Evolutionary conservation across 345 rosid species (phyloP).

Genomic region (Linum tenue): DNA sequence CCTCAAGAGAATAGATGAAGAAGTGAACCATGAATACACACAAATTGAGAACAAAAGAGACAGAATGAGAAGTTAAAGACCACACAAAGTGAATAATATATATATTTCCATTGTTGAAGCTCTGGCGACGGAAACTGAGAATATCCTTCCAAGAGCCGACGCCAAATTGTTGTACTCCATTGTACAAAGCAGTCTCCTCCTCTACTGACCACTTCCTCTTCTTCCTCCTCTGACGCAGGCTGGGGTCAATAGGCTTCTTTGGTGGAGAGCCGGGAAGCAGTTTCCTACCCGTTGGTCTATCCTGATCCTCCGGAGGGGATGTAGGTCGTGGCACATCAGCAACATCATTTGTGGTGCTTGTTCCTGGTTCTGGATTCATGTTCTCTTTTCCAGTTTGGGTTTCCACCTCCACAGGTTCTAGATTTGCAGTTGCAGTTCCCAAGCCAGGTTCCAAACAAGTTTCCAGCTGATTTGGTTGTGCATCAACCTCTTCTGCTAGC

Average conservation of each 20-base stretch:
- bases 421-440: too few relatives aligned
- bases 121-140: neutral
- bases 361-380: too few relatives aligned
- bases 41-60: too few relatives aligned
- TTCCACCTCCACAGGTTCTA: too few relatives aligned
- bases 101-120: neutral
- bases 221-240: neutral
- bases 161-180: neutral
- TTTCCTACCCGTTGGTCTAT: neutral
- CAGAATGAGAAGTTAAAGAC: too few relatives aligned
- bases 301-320: neutral
- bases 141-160: neutral
- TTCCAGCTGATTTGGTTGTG: neutral
- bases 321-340: too few relatives aligned
- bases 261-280: neutral
- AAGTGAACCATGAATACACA: too few relatives aligned
- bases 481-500: neutral
- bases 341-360: too few relatives aligned
- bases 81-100: too few relatives aligned
- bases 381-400: too few relatives aligned
- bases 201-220: neutral
- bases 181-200: neutral
- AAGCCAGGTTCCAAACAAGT: neutral
- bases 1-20: too few relatives aligned
- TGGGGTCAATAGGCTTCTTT: neutral